A percentile compares a stretch with the other conserved stretches of the same genome.
phyloP scores from a whole-genome alignment of 1,284 basidiomycete genomes.

The Marasmius sp. region DNA sequence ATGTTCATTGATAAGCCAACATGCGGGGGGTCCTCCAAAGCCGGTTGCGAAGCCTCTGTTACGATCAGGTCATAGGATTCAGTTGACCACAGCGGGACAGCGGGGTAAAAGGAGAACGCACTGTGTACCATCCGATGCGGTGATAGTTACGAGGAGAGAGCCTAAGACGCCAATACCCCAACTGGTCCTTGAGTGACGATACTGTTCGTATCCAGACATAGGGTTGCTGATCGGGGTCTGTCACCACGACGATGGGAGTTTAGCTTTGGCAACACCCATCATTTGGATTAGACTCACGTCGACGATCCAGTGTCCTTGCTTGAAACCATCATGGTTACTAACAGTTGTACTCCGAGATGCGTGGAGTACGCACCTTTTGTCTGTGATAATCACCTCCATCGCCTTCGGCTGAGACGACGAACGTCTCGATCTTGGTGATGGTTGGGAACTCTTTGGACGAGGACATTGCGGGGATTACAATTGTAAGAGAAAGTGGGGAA shows the following conservation, averaged over 20 bases:
- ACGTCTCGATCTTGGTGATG: conserved; percentile 24
- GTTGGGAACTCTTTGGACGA: conserved; percentile 20
- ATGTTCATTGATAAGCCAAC: conserved; percentile 54
- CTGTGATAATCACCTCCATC: conserved; percentile 52
- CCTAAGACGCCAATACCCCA: conserved; percentile 45
- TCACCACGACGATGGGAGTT: background rate
- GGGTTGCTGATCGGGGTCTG: conserved; percentile 27
- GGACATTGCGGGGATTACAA: background rate
- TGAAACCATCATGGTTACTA: background rate
- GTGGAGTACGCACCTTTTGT: conserved; percentile 8
- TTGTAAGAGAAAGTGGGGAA: no score
- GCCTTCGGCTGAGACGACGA: conserved; percentile 23
- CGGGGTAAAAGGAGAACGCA: background rate
- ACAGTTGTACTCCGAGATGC: background rate
- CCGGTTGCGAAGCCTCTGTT: conserved; percentile 43
- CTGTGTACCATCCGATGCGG: conserved; percentile 42
- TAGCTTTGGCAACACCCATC: background rate
- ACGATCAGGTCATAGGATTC: background rate
- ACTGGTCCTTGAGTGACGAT: conserved; percentile 40
- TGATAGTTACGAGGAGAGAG: conserved; percentile 47
- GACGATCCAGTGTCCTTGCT: conserved; percentile 21
- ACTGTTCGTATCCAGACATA: conserved; percentile 45
- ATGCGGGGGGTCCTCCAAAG: conserved; percentile 51
- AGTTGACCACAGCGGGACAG: background rate
- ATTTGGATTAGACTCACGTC: conserved; percentile 19